Percentiles rank a stretch among this genome's conserved stretches.
phyloP scores from a whole-genome alignment of 2,329 filamentous ascomycete genomes.

The Epichloe gansuensis region DNA sequence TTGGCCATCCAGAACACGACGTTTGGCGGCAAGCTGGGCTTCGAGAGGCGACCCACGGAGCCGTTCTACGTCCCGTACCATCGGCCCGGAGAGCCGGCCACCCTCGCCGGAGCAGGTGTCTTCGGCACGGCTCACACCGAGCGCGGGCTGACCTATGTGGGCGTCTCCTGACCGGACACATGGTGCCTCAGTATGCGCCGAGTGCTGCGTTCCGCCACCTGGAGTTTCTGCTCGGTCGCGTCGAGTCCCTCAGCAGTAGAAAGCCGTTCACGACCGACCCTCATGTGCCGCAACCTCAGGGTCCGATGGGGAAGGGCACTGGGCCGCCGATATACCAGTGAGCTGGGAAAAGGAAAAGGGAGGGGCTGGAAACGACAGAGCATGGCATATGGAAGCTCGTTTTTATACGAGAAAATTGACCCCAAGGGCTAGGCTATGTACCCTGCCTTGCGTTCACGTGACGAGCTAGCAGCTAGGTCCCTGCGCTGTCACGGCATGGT shows the following conservation, averaged over 20 bases:
- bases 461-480: too few relatives aligned
- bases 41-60: constrained; percentile 44
- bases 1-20: constrained; percentile 71
- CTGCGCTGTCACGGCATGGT: too few relatives aligned
- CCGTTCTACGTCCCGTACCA: constrained; percentile 53
- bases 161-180: constrained; percentile 53
- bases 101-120: constrained; percentile 46
- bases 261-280: constrained; percentile 2
- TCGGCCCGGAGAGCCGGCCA: constrained; percentile 1
- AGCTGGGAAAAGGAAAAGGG: too few relatives aligned
- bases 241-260: constrained; percentile 35
- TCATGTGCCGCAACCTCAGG: background rate
- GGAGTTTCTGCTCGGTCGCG: constrained; percentile 60
- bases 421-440: too few relatives aligned
- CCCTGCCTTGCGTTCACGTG: too few relatives aligned
- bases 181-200: constrained; percentile 55
- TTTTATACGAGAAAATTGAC: too few relatives aligned
- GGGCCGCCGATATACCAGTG: background rate
- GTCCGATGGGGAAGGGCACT: background rate
- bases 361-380: too few relatives aligned
- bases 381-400: too few relatives aligned
- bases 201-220: constrained; percentile 56
- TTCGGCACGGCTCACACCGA: constrained; percentile 61
- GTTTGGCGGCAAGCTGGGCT: constrained; percentile 58
- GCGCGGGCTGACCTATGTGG: constrained; percentile 59